These are phyloP conservation scores for Magnusiomyces sp. DNA, from an alignment of 1,139 yeast genomes.

Conservation along the genomic window DNA sequence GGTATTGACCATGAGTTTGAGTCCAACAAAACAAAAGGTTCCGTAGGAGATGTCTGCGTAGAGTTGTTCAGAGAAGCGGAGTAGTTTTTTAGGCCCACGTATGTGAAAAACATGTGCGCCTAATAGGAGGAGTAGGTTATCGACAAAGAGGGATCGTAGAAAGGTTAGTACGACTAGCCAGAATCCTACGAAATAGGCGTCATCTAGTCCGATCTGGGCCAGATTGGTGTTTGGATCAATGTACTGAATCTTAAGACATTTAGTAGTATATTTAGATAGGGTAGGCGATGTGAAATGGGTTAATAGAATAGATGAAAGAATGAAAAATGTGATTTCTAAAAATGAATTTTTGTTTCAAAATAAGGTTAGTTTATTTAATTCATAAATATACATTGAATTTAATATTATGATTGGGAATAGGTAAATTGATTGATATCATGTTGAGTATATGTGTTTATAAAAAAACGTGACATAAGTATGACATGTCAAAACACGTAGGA, in stretches of 20 bases:
- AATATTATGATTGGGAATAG: not conserved
- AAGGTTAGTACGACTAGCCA: conserved; percentile 53
- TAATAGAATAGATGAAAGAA: not conserved
- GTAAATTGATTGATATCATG: not conserved
- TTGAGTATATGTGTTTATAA: not conserved
- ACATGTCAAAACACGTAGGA: too few species aligned
- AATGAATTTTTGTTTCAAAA: too few species aligned
- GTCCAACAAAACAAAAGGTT: conserved; percentile 49
- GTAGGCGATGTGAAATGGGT: conserved; percentile 3
- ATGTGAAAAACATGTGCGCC: conserved; percentile 35
- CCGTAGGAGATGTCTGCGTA: conserved; percentile 66
- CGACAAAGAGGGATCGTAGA: conserved; percentile 53
- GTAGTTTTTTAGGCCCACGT: conserved; percentile 41
- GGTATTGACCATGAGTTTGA: conserved; percentile 47
- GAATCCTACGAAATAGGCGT: conserved; percentile 45
- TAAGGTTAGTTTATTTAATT: too few species aligned
- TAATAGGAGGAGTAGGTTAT: conserved; percentile 48
- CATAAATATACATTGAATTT: not conserved
- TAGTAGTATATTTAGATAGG: conserved; percentile 19
- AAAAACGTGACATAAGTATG: too few species aligned
- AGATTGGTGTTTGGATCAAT: conserved; percentile 17
- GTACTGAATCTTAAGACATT: conserved; percentile 22
- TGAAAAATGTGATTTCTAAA: not conserved
- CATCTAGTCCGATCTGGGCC: conserved; percentile 32
- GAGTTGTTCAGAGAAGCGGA: conserved; percentile 79